phyloP scores from a whole-genome alignment of 768 basidiomycete species.

The Gymnopilus dilepis region DNA sequence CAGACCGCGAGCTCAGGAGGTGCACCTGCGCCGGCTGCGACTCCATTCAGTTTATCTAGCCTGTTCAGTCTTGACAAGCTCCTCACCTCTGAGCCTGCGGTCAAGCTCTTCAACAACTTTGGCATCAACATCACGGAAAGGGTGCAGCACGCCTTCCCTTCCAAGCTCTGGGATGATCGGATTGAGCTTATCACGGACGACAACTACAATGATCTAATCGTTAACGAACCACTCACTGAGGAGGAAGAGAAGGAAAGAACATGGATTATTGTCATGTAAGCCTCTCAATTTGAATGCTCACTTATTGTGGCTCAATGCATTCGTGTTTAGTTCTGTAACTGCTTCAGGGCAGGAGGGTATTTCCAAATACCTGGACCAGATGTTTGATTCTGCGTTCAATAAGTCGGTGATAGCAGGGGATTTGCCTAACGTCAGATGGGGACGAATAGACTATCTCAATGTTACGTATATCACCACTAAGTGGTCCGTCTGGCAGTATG shows the following conservation, averaged over 20 bases:
- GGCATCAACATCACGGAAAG: slow-evolving; percentile 78
- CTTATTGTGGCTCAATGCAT: slow-evolving; percentile 3
- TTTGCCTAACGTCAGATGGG: slow-evolving; percentile 78
- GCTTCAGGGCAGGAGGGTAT: slow-evolving; percentile 63
- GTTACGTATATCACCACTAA: slow-evolving; percentile 85
- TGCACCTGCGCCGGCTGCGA: slow-evolving; percentile 25
- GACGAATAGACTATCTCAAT: slow-evolving; percentile 85
- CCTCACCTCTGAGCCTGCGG: slow-evolving; percentile 60
- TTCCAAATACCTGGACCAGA: slow-evolving; percentile 71
- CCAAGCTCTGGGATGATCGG: slow-evolving; percentile 67
- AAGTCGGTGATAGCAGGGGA: slow-evolving; percentile 61
- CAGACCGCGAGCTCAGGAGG: slow-evolving; percentile 10
- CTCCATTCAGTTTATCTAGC: slow-evolving; percentile 33
- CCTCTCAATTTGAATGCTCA: slow-evolving; percentile 14
- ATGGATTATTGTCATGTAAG: slow-evolving; percentile 84
- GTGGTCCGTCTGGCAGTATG: slow-evolving; percentile 86
- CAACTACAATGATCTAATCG: slow-evolving; percentile 75
- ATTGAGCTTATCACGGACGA: slow-evolving; percentile 84
- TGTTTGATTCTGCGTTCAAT: slow-evolving; percentile 80
- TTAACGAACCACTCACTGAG: slow-evolving; percentile 67
- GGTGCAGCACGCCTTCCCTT: slow-evolving; percentile 39
- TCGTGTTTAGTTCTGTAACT: slow-evolving; percentile 56
- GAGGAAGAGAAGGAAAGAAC: slow-evolving; percentile 71
- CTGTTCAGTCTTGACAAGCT: slow-evolving; percentile 45
- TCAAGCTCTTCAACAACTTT: slow-evolving; percentile 54